A percentile compares a stretch with the other conserved stretches of the same genome.
Conservation (phyloP, 768 basidiomycete species). For the Boletus huronensis region DNA sequence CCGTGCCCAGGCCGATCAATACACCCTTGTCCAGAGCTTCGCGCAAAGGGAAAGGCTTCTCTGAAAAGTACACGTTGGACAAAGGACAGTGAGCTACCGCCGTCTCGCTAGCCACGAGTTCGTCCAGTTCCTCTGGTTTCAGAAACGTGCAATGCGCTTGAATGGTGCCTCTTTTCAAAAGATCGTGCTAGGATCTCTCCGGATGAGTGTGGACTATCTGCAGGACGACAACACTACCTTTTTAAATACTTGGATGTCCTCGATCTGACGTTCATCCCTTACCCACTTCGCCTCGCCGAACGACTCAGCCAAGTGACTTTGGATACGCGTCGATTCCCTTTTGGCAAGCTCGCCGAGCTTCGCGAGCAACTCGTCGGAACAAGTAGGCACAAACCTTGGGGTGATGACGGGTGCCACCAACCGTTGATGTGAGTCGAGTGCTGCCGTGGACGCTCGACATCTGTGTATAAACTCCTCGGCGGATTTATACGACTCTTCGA, state of each 20-base stretch:
- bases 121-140: constrained; percentile 44
- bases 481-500: constrained; percentile 45
- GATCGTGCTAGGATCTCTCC: constrained; percentile 41
- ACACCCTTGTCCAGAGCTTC: constrained; percentile 66
- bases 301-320: constrained; percentile 84
- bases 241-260: constrained; percentile 77
- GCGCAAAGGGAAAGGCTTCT: constrained; percentile 60
- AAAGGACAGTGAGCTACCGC: constrained; percentile 85
- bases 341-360: constrained; percentile 58
- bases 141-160: constrained; percentile 92
- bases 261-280: constrained; percentile 48
- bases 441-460: constrained; percentile 41
- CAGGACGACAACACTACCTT: constrained; percentile 37
- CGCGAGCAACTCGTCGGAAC: constrained; percentile 64
- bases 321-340: constrained; percentile 49
- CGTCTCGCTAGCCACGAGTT: constrained; percentile 47
- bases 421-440: constrained; percentile 42
- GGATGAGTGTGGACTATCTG: constrained; percentile 5
- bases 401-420: constrained; percentile 82
- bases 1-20: constrained; percentile 77
- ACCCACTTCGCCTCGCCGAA: constrained; percentile 77
- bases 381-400: constrained; percentile 88
- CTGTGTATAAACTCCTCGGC: constrained; percentile 54
- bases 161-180: constrained; percentile 63
- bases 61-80: constrained; percentile 85